These are phyloP conservation scores for Blepharisma stoltei DNA, from an alignment of 73 alveolate species.

Conservation along the genomic window DNA sequence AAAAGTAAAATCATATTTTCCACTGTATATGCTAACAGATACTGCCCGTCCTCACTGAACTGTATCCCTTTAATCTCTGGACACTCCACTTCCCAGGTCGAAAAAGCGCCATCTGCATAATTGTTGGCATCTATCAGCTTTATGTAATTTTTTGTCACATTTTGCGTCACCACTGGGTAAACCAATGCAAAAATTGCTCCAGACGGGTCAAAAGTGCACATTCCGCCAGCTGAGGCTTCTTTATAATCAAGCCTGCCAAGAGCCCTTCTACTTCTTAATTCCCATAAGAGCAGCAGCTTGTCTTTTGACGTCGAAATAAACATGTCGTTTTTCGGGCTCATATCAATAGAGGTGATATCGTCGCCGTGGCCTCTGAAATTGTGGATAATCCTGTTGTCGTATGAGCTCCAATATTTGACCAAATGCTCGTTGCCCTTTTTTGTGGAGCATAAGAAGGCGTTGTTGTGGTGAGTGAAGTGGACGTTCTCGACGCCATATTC, in stretches of 20 bases:
- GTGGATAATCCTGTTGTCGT: conserved; percentile 25
- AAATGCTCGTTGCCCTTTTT: conserved; percentile 30
- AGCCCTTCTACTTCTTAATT: not conserved
- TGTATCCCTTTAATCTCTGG: conserved; percentile 18
- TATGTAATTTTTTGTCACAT: conserved; percentile 15
- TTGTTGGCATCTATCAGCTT: conserved; percentile 20
- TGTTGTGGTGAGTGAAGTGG: conserved; percentile 18
- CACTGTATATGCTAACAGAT: conserved; percentile 23
- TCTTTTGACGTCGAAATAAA: conserved; percentile 17
- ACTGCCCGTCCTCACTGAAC: conserved; percentile 27
- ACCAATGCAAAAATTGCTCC: conserved; percentile 20
- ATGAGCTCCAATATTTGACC: conserved; percentile 30
- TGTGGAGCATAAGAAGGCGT: conserved; percentile 25
- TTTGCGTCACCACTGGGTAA: conserved; percentile 23
- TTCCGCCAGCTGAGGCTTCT: conserved; percentile 29
- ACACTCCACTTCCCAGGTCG: conserved; percentile 27
- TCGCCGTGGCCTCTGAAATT: conserved; percentile 30
- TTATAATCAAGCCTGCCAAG: conserved; percentile 17
- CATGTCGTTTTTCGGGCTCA: conserved; percentile 24
- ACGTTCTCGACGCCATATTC: conserved; percentile 29
- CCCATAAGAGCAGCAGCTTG: conserved; percentile 14
- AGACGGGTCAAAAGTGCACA: conserved; percentile 29
- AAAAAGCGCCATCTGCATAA: conserved; percentile 25
- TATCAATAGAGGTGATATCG: conserved; percentile 26
- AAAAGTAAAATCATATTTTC: conserved; percentile 17